Percentiles rank a stretch among this genome's conserved stretches.
These are phyloP conservation scores for Geotrichum aggregatum DNA, from an alignment of 1,139 yeast species.

Conservation along the genomic window DNA sequence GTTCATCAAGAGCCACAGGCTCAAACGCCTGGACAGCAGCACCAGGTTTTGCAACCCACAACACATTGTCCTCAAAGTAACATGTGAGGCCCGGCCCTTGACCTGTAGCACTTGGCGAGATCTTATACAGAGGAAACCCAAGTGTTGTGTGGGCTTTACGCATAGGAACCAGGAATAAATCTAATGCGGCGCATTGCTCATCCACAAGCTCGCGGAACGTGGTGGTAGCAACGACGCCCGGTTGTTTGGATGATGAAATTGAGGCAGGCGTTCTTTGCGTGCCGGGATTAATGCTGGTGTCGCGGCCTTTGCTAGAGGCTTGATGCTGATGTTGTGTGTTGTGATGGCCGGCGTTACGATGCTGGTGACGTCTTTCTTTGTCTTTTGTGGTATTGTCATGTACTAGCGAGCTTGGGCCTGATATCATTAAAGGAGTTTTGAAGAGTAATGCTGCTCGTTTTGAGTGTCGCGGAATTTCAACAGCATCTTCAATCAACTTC, in stretches of 20 bases:
- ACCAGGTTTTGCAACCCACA: constrained; percentile 39
- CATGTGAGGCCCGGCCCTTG: constrained; percentile 34
- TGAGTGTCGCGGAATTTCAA: constrained; percentile 10
- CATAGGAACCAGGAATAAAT: constrained; percentile 38
- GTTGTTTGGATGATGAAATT: constrained; percentile 23
- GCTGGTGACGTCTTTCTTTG: neutral
- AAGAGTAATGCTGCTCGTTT: constrained; percentile 7
- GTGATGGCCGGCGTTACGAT: neutral
- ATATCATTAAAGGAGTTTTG: constrained; percentile 10
- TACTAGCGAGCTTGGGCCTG: neutral
- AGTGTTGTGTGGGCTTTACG: constrained; percentile 35
- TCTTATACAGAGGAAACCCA: constrained; percentile 40
- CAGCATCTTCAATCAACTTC: constrained; percentile 38
- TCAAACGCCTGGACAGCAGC: constrained; percentile 23
- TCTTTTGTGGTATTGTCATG: neutral
- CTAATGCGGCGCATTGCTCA: constrained; percentile 41
- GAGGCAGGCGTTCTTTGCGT: neutral
- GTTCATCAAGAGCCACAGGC: constrained; percentile 33
- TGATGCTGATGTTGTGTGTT: neutral
- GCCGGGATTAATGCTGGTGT: neutral
- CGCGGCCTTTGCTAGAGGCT: neutral
- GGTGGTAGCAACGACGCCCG: constrained; percentile 18
- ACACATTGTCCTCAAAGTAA: constrained; percentile 47
- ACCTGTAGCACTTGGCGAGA: constrained; percentile 36
- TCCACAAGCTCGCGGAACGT: constrained; percentile 47